Evolutionary conservation across 192 early-diverging fungal species (phyloP).

Genomic region (Coemansia sp.): DNA sequence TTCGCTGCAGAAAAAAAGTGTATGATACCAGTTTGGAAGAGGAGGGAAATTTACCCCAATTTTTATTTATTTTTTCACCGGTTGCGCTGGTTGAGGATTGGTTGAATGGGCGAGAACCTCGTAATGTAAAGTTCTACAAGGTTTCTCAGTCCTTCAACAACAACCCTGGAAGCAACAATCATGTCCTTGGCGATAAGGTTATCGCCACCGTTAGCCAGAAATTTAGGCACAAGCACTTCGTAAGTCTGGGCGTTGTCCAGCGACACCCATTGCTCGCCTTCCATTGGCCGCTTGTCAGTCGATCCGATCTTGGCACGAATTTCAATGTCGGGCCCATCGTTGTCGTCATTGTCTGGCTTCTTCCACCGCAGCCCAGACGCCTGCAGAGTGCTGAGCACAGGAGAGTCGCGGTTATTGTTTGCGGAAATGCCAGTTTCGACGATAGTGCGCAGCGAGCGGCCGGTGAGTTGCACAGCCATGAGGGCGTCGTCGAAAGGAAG

Average conservation of each 20-base stretch:
- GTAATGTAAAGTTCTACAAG: constrained; percentile 37
- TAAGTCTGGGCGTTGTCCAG: constrained; percentile 56
- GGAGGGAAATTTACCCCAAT: neutral
- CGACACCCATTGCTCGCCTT: constrained; percentile 24
- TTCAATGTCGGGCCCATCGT: neutral
- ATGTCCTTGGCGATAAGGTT: constrained; percentile 38
- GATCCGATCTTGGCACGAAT: constrained; percentile 5
- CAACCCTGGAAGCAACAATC: neutral
- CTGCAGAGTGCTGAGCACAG: constrained; percentile 62
- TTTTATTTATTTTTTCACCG: neutral
- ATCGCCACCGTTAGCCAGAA: constrained; percentile 69
- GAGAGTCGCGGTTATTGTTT: constrained; percentile 18
- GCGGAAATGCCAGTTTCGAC: constrained; percentile 53
- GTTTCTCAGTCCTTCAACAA: constrained; percentile 10
- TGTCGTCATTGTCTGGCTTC: neutral
- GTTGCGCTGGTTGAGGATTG: constrained; percentile 36
- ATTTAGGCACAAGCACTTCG: constrained; percentile 58
- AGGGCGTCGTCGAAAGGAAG: constrained; percentile 71
- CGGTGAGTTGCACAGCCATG: constrained; percentile 54
- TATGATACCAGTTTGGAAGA: neutral
- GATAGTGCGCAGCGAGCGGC: constrained; percentile 57
- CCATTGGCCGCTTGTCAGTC: constrained; percentile 24
- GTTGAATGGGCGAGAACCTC: constrained; percentile 38
- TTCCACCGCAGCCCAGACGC: constrained; percentile 59
- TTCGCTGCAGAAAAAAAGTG: neutral